Evolutionary conservation across 2,329 filamentous ascomycete species (phyloP).

Genomic region (Pseudogymnoascus sp.): DNA sequence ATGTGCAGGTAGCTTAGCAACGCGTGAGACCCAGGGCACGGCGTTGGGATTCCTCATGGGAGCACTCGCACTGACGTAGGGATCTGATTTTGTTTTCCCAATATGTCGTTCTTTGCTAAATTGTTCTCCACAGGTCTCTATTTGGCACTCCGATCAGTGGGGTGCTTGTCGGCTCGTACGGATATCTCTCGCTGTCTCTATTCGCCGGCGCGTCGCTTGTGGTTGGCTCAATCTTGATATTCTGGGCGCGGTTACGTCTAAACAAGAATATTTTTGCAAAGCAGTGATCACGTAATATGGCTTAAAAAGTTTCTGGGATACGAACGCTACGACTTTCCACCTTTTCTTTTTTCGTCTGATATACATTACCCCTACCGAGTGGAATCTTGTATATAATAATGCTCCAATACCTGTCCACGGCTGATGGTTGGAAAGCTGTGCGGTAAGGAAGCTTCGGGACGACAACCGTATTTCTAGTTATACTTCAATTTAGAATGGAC

Average conservation of each 20-base stretch:
- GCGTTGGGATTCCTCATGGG: slow-evolving; percentile 20
- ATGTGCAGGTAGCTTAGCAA: slow-evolving; percentile 18
- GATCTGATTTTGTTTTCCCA: not conserved
- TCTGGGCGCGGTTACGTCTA: slow-evolving; percentile 16
- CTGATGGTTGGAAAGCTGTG: not conserved
- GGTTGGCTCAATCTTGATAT: slow-evolving; percentile 17
- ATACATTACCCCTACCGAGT: not conserved
- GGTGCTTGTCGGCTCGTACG: slow-evolving; percentile 16
- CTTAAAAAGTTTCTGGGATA: too few species aligned
- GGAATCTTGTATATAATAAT: not conserved
- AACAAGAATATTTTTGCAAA: slow-evolving; percentile 16
- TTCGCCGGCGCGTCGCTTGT: slow-evolving; percentile 21
- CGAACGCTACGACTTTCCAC: not conserved
- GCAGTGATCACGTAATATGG: not conserved
- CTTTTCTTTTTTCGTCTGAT: not conserved
- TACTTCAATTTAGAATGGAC: not conserved
- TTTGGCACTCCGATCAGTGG: slow-evolving; percentile 22
- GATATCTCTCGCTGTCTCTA: slow-evolving; percentile 20
- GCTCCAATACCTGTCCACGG: not conserved
- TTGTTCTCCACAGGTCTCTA: slow-evolving; percentile 14
- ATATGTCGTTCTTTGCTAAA: not conserved
- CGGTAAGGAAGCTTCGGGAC: not conserved
- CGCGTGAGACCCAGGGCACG: slow-evolving; percentile 19
- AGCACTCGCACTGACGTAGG: slow-evolving; percentile 18
- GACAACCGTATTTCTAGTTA: not conserved